phyloP scores from a whole-genome alignment of 1,284 basidiomycete genomes.

The Naganishia liquefaciens region DNA sequence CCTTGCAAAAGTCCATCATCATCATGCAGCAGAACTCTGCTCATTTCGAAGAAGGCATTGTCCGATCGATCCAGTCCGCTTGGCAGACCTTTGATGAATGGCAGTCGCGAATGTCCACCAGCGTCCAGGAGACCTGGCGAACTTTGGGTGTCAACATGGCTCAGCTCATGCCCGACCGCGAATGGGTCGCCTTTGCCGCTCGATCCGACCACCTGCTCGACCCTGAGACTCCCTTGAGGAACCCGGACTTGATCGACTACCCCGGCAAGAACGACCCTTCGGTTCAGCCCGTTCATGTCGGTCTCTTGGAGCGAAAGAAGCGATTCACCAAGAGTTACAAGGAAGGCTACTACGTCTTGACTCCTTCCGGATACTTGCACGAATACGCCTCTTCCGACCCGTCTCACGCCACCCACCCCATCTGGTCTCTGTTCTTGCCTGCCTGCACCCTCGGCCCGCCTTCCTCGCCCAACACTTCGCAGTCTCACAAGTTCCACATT shows the following conservation, averaged over 20 bases:
- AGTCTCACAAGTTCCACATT: conserved; percentile 95
- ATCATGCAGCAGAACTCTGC: conserved; percentile 99
- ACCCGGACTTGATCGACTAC: conserved; percentile 76
- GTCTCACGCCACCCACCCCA: conserved; percentile 64
- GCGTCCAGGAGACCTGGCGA: conserved; percentile 80
- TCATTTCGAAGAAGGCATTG: conserved; percentile 95
- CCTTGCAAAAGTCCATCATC: conserved; percentile 96
- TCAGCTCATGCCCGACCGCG: conserved; percentile 82
- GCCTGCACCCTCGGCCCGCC: conserved; percentile 95
- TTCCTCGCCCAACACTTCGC: conserved; percentile 65
- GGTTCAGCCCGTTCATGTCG: conserved; percentile 84
- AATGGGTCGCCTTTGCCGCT: conserved; percentile 96
- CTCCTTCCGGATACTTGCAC: conserved; percentile 93
- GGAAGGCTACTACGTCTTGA: conserved; percentile 89
- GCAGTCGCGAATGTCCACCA: conserved; percentile 79
- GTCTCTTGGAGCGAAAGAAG: conserved; percentile 94
- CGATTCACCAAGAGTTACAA: conserved; percentile 89
- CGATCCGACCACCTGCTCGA: conserved; percentile 94
- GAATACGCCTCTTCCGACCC: conserved; percentile 84
- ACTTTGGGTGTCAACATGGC: conserved; percentile 76
- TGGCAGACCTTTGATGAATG: conserved; percentile 98
- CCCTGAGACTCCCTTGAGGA: conserved; percentile 88
- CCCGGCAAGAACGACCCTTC: conserved; percentile 91
- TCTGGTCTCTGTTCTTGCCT: conserved; percentile 89
- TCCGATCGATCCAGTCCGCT: conserved; percentile 90